These are phyloP conservation scores for Scheffersomyces titani DNA, from an alignment of 1,139 yeast species.

Conservation along the genomic window DNA sequence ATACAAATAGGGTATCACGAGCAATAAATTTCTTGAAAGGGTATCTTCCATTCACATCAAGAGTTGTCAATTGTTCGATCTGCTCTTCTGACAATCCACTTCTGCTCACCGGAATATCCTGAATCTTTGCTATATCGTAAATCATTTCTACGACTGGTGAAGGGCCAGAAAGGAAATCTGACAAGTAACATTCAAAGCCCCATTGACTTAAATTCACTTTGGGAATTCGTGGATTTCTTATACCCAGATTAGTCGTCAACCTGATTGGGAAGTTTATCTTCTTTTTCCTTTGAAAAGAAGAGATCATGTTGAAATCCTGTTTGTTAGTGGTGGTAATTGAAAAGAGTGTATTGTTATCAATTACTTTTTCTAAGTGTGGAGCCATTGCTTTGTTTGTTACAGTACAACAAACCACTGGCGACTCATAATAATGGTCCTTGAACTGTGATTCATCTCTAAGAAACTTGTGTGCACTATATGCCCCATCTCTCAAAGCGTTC, in stretches of 20 bases:
- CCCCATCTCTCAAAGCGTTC: constrained; percentile 28
- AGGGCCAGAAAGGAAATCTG: constrained; percentile 78
- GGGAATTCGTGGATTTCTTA: constrained; percentile 18
- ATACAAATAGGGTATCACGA: constrained; percentile 53
- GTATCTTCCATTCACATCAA: constrained; percentile 37
- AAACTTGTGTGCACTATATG: constrained; percentile 32
- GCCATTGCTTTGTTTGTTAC: constrained; percentile 53
- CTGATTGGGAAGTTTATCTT: constrained; percentile 40
- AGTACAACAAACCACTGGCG: constrained; percentile 71
- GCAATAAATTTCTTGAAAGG: constrained; percentile 60
- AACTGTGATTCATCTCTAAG: constrained; percentile 34
- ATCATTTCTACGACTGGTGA: constrained; percentile 72
- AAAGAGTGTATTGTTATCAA: constrained; percentile 54
- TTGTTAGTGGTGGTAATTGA: constrained; percentile 47
- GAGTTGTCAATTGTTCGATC: constrained; percentile 36
- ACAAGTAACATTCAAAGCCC: constrained; percentile 81
- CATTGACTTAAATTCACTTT: constrained; percentile 34
- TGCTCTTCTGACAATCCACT: constrained; percentile 41
- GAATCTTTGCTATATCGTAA: constrained; percentile 57
- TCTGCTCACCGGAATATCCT: constrained; percentile 64
- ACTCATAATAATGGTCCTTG: constrained; percentile 57
- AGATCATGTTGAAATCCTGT: constrained; percentile 45
- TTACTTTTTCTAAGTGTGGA: constrained; percentile 56
- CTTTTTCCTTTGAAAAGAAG: constrained; percentile 22
- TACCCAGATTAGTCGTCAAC: constrained; percentile 15